Evolutionary conservation across 768 basidiomycete genomes (phyloP).

Genomic region (Suillus subluteus): DNA sequence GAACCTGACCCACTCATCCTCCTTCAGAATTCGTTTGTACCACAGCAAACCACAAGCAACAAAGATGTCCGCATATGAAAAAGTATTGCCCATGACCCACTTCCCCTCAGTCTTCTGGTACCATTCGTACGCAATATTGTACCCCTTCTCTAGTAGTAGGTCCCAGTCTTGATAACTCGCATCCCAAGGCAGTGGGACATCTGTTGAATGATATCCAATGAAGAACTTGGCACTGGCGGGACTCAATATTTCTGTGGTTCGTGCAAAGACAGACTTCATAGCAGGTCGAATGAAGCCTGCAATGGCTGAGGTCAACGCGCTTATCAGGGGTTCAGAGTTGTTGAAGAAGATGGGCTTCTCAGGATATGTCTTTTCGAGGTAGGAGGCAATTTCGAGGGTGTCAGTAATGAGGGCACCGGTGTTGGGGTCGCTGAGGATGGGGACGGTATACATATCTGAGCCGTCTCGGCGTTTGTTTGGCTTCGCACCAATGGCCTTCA

Average conservation of each 20-base stretch:
- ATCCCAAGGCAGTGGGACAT: neutral
- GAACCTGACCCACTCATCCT: neutral
- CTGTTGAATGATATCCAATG: neutral
- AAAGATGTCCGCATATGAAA: neutral
- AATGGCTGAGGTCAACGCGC: neutral
- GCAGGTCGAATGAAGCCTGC: neutral
- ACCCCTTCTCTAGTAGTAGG: neutral
- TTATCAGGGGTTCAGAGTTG: neutral
- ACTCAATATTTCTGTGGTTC: neutral
- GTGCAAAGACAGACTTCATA: neutral
- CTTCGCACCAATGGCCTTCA: neutral
- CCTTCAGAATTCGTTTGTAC: neutral
- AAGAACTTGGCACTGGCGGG: neutral
- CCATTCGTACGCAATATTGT: neutral
- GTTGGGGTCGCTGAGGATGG: neutral
- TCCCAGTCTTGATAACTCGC: neutral
- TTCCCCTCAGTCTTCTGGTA: neutral
- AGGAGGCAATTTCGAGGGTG: neutral
- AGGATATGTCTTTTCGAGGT: neutral
- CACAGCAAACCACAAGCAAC: neutral
- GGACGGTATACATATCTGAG: neutral
- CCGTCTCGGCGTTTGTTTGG: neutral
- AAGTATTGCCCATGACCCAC: neutral
- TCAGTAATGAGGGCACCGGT: neutral
- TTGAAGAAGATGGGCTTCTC: neutral